Evolutionary conservation across 2,329 filamentous ascomycete species (phyloP), one percentile per base, ranked within the genome.

Genomic region (Colletotrichum abscissum): DNA sequence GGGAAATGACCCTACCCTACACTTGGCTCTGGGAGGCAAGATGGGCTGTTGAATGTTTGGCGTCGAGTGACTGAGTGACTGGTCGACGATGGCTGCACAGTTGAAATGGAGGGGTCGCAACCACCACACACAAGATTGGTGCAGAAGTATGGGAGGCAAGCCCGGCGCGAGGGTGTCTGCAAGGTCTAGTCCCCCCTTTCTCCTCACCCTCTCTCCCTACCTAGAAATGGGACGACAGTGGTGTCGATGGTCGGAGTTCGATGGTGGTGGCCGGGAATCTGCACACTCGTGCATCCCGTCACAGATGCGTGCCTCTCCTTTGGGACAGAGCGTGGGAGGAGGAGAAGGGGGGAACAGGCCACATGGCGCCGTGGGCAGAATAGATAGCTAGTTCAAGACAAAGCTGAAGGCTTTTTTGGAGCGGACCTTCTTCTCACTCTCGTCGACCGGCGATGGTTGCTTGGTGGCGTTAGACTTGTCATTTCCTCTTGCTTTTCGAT

Each of bases 201-300:
- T 42, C 38, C 38, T 42, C 38, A 16, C 14, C 38, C 38, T 42
- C 38, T 35, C 38, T 62, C 30, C 63, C 22, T 28, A 11, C 54
- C 42, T 46, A 58, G 60, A 30, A 28, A 60, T 35, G 54, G 35
- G 26, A 30, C 28, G 22, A 38, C 57, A 54, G 46, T 33, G 14
- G 54, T 59, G 68, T 26, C n/a, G 54, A 49, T 58, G 58, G 60
- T 49, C 19, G 42, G 42, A 19, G 42, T 49, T 49, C 42, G 42
- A 38, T 55, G 59, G 14, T 64, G 70, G 60, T 65, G 70, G 70
- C 30, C 70, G 59, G 67, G 66, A 73, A 73, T 65, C 70, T 73
- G 70, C 70, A 73, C 70, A 56, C 67, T 70, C 59, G 67, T 73
- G 70, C 67, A 65, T 73, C 60, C 70, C 60, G 60, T 73, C 70